Evolutionary conservation across 495 filamentous ascomycete genomes (phyloP), one percentile per base, ranked within the genome.

Genomic region (Xylaria venustula): DNA sequence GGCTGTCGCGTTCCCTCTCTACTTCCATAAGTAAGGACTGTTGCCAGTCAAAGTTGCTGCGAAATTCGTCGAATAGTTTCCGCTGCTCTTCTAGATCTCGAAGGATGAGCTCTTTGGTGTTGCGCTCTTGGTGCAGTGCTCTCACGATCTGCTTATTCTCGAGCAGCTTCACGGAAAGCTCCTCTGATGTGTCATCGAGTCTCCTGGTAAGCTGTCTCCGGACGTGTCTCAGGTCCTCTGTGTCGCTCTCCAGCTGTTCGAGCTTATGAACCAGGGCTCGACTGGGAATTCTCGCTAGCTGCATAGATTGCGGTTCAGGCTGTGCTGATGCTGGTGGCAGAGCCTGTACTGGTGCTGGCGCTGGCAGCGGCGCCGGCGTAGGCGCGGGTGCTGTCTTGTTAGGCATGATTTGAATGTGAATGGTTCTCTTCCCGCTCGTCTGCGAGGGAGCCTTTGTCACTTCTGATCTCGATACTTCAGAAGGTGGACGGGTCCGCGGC

Each of bases 161-260:
- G 40, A 60, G 19, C 26, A 52, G 30, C 51, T 47, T 65, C 36
- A 50, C 50, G 2, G 69, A 68, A 23, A 73, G 47, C 49, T 67
- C 61, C 14, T 64, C 61, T 22, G 71, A 68, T 42, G 50, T 66
- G 28, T 73, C 64, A 34, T 75, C 71, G 25, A 77, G 67, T 58
- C 76, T 67, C 59, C 69, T 68, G 52, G 40, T 63, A 25, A 73
- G 62, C 36, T 62, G 63, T n/a, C 63, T 64, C 36, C 72, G 73
- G 47, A 64, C 70, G 41, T 68, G 66, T 42, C 70, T 75, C 32
- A 79, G 69, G 32, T 59, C 67, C 17, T 71, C 65, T 20, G 71
- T 65, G 60, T 80, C 76, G 57, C 68, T 69, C 64, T 78, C 73
- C 14, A 79, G 69, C 51, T 71, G 73, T 60, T 79, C 75, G 37